Base-by-base conservation (phyloP, 768 basidiomycete species). In the Russula dissimulans region DNA sequence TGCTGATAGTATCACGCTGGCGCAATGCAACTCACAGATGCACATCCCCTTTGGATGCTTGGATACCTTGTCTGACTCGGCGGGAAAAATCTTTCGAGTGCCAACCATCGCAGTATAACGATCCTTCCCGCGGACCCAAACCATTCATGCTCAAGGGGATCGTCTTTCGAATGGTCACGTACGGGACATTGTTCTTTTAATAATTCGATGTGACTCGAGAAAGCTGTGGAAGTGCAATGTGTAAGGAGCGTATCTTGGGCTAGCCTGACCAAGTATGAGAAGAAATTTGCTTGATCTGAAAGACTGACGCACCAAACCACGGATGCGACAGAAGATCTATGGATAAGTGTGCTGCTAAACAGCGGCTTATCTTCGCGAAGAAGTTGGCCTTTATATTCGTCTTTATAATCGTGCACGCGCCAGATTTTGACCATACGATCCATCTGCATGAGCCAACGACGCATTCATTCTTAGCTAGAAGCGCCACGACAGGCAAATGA, bases 391-490 rank as follows among this genome's bases (percentile, higher is more conserved):
- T 41, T 38, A 12, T 38, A 12, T 38, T 38, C 12, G 36, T 12
- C 36, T 38, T 73, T 68, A 38, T 70, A 73, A 2, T 69, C 71
- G 29, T 80, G 78, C 18, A 86, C 71, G 48, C 77, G 73, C 89
- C 89, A 91, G 6, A 91, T 87, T 70, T 90, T 90, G 38, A 89
- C 80, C 3, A 77, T 73, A 59, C 87, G 79, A 64, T 91, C 89
- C 64, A 89, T 75, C 89, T 91, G 55, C 14, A 57, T 38, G 29
- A 52, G 43, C 14, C 41, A 50, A 59, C 34, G 44, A 18, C n/a
- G 15, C n/a, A 14, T 52, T 39, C 22, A 48, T 29, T 56, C 55
- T 61, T 36, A 56, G 55, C 18, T 55, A 44, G 5, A 46, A 29
- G 52, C 29, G 56, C 22, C 41, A 58, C 4, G 34, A 39, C 31